Evolutionary conservation across 805 yeast genomes (phyloP), one percentile per base, ranked within the genome.

Genomic region (Debaryomyces maramus): DNA sequence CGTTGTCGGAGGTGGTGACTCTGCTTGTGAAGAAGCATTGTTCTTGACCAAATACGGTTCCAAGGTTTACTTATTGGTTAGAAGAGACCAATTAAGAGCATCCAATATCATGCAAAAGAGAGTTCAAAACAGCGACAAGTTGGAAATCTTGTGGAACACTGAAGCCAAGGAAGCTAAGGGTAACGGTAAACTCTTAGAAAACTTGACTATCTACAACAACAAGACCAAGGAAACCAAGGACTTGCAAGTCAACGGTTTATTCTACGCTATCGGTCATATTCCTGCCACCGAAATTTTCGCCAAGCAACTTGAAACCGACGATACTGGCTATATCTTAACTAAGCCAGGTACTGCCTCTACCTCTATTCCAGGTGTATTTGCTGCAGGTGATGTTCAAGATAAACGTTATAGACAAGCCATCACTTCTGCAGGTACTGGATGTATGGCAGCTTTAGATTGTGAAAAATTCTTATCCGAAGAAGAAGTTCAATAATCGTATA

Each of bases 331-430:
- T 73, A 78, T 93, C 58, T 72, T 79, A 61, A 93, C 99, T 48
- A 73, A 75, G 30, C 97, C 98, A 55, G 99, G 98, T 47, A 73
- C 96, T 15, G 72, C 98, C 13, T 67, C 73, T 54, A 93, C 99
- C 34, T 81, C 95, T 10, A 78, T 91, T 44, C 79, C 78, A 58
- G 98, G 97, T 63, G 87, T 93, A 46, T 93, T 85, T 54, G 99
- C 99, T 45, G 99, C 99, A 44, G 99, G 99, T 70, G 99, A 93
- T 61, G 99, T 93, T 42, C 99, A 93, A 71, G 99, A 93, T 70
- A 84, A 88, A 67, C 80, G 79, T 63, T 93, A 91, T 71, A 88
- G 99, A 81, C 99, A 93, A 75, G 99, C 99, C 43, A 88, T 93
- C 61, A 93, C 99, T 30, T 89, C 97, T 64, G 99, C 99, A n/a